Evolutionary conservation across 495 filamentous ascomycete species (phyloP).

Genomic region (Neurospora discreta): DNA sequence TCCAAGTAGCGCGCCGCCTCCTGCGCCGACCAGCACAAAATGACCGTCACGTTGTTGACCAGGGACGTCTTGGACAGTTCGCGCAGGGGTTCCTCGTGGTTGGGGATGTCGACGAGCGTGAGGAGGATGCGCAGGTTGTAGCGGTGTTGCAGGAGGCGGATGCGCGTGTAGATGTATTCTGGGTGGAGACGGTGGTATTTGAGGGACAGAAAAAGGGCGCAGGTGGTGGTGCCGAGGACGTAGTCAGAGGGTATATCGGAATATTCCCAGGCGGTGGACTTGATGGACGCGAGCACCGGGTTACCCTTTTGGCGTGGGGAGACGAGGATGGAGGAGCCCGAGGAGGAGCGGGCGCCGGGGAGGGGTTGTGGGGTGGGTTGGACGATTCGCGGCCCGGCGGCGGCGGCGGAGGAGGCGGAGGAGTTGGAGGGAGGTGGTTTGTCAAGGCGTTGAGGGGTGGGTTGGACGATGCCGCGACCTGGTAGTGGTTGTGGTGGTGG

Average conservation of each 20-base stretch:
- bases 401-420: constrained; percentile 2
- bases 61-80: constrained; percentile 76
- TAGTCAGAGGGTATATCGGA: constrained; percentile 91
- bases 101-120: constrained; percentile 82
- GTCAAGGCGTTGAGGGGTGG: constrained; percentile 34
- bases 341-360: constrained; percentile 40
- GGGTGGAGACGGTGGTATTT: constrained; percentile 98
- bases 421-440: constrained; percentile 23
- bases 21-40: constrained; percentile 86
- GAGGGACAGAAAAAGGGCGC: constrained; percentile 77
- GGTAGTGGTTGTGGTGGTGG: constrained; percentile 20
- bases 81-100: constrained; percentile 67
- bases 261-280: constrained; percentile 89
- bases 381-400: constrained; percentile 46
- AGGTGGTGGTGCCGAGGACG: constrained; percentile 76
- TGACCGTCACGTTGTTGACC: constrained; percentile 82
- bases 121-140: constrained; percentile 78
- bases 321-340: constrained; percentile 71
- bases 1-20: constrained; percentile 92
- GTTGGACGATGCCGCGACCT: constrained; percentile 22
- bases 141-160: constrained; percentile 64
- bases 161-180: constrained; percentile 93
- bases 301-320: constrained; percentile 86
- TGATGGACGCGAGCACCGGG: constrained; percentile 74
- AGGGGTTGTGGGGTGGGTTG: constrained; percentile 84